These are phyloP conservation scores for Leptodontidium sp. DNA, from an alignment of 2,329 filamentous ascomycete genomes.

Conservation along the genomic window DNA sequence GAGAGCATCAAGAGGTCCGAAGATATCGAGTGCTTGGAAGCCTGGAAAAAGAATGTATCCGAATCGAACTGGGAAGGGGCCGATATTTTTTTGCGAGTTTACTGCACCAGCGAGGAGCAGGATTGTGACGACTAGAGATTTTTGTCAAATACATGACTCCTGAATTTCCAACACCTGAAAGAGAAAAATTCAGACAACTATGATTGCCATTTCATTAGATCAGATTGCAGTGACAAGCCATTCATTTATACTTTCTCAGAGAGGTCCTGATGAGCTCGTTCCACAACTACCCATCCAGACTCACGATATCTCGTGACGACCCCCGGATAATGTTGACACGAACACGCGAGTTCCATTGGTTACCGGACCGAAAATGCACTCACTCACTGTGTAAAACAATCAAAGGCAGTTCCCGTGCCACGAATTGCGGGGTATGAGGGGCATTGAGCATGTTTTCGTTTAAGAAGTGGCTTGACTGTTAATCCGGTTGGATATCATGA, in stretches of 20 bases:
- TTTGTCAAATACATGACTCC: background rate
- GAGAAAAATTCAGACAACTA: no score
- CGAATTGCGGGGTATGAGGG: background rate
- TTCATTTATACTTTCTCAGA: no score
- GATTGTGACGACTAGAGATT: background rate
- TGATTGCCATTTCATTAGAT: no score
- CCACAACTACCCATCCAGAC: no score
- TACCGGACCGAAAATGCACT: background rate
- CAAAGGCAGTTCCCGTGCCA: background rate
- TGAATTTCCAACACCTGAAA: background rate
- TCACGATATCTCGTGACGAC: background rate
- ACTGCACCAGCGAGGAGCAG: background rate
- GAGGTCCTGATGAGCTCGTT: no score
- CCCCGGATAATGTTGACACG: background rate
- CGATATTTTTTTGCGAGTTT: background rate
- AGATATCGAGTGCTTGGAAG: constrained; percentile 45
- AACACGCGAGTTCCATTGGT: background rate
- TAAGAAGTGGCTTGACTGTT: background rate
- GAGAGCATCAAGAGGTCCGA: constrained; percentile 45
- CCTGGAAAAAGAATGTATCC: constrained; percentile 52
- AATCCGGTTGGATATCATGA: no score
- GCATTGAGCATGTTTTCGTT: background rate
- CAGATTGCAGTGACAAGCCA: no score
- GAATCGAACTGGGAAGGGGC: constrained; percentile 34
- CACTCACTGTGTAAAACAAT: background rate